These are phyloP conservation scores for Diplodia intermedia DNA, from an alignment of 2,329 filamentous ascomycete genomes.

Conservation along the genomic window DNA sequence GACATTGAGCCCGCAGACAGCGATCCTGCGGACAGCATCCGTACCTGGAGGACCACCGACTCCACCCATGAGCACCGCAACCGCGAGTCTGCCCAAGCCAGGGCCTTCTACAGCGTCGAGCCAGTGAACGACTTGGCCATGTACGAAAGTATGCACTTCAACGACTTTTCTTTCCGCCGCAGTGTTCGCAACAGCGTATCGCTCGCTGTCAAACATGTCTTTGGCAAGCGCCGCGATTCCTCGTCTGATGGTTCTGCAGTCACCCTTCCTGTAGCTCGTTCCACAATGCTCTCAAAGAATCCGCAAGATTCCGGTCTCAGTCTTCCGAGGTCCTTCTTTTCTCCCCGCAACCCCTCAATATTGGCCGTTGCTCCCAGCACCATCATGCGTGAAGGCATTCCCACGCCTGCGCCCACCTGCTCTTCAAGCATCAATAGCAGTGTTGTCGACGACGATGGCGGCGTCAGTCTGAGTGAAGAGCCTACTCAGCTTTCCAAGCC, in stretches of 20 bases:
- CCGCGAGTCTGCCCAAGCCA: conserved; percentile 20
- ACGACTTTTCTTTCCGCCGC: conserved; percentile 13
- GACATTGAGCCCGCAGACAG: conserved; percentile 3
- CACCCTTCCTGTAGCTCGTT: conserved; percentile 37
- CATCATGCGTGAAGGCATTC: background rate
- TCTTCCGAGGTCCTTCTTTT: conserved; percentile 28
- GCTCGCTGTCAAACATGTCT: conserved; percentile 23
- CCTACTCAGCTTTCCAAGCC: conserved; percentile 57
- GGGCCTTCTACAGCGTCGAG: conserved; percentile 26
- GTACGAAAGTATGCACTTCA: conserved; percentile 18
- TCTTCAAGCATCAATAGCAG: conserved; percentile 1
- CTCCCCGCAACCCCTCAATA: conserved; percentile 4
- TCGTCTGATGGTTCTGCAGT: conserved; percentile 45
- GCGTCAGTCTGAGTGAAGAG: conserved; percentile 65
- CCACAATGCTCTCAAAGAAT: conserved; percentile 28
- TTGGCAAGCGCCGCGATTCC: conserved; percentile 36
- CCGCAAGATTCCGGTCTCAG: conserved; percentile 25
- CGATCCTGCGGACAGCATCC: conserved; percentile 16
- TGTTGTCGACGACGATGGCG: conserved; percentile 43
- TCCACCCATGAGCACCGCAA: conserved; percentile 14
- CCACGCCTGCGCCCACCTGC: conserved; percentile 13
- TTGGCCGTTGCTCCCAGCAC: background rate
- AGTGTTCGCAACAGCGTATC: conserved; percentile 25
- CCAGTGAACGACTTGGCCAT: conserved; percentile 12
- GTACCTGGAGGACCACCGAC: conserved; percentile 29